These are phyloP conservation scores for Pseudoperonospora humuli DNA, from an alignment of 352 stramenopile species.

Conservation along the genomic window DNA sequence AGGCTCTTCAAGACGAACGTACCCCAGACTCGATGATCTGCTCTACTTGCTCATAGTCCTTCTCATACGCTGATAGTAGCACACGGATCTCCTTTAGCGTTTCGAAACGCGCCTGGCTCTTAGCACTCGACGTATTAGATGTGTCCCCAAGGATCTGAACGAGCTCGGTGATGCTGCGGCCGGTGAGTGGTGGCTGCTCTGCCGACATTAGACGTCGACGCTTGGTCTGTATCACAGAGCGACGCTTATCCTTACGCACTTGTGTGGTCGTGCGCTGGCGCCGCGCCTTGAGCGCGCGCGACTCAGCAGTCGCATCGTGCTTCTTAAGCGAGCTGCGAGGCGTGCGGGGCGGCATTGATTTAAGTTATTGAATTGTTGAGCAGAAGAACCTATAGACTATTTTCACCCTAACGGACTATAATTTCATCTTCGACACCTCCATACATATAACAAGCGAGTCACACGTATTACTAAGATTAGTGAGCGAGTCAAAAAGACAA, in stretches of 20 bases:
- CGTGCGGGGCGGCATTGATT: constrained; percentile 31
- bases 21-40: constrained; percentile 73
- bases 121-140: constrained; percentile 25
- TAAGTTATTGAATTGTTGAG: too few species aligned
- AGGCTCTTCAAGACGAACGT: constrained; percentile 5
- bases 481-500: too few species aligned
- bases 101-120: constrained; percentile 57
- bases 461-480: too few species aligned
- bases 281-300: constrained; percentile 52
- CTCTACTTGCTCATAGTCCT: constrained; percentile 63
- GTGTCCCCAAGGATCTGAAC: constrained; percentile 37
- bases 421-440: too few species aligned
- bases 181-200: constrained; percentile 38
- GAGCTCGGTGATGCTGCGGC: constrained; percentile 47
- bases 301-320: constrained; percentile 54
- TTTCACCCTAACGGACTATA: too few species aligned
- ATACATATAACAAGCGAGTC: too few species aligned
- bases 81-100: constrained; percentile 63
- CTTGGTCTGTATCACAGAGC: constrained; percentile 55
- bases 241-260: constrained; percentile 69
- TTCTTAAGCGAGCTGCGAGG: constrained; percentile 73
- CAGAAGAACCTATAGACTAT: too few species aligned
- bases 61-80: constrained; percentile 47
- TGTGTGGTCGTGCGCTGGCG: constrained; percentile 53
- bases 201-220: constrained; percentile 53